A percentile compares a stretch with the other conserved stretches of the same genome.
Conservation (phyloP, 169 alveolate species). For the Cryptosporidium muris region DNA sequence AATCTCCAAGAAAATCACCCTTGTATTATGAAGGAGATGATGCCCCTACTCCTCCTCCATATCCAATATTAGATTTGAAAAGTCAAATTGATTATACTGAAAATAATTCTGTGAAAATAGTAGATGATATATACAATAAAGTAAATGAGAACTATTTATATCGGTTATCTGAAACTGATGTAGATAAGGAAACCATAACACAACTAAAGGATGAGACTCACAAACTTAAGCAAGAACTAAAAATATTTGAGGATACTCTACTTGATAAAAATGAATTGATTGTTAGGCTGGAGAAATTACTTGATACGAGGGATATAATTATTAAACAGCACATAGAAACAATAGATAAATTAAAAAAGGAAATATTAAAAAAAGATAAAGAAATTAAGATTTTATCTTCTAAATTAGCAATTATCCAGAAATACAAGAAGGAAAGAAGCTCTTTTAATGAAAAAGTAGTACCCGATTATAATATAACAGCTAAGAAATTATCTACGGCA, state of each 20-base stretch:
- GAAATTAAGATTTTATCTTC: background rate
- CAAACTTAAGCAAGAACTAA: slow-evolving; percentile 33
- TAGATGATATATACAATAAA: background rate
- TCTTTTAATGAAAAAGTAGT: too few species aligned
- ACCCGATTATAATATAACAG: too few species aligned
- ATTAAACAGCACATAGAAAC: slow-evolving; percentile 58
- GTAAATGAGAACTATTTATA: background rate
- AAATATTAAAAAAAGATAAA: background rate
- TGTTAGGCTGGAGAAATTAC: slow-evolving; percentile 35
- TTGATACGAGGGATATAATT: slow-evolving; percentile 53
- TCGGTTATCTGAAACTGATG: background rate
- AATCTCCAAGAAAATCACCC: background rate
- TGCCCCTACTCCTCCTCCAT: slow-evolving; percentile 66
- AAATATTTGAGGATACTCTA: slow-evolving; percentile 12
- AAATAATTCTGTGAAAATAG: background rate
- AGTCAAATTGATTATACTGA: background rate
- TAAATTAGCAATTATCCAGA: too few species aligned
- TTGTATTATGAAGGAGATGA: slow-evolving; percentile 38
- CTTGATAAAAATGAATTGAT: slow-evolving; percentile 47
- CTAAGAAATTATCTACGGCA: too few species aligned
- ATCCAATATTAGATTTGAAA: slow-evolving; percentile 15
- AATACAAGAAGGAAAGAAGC: too few species aligned
- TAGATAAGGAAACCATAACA: background rate
- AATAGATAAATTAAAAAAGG: slow-evolving; percentile 11
- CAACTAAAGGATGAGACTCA: slow-evolving; percentile 2